These are phyloP conservation scores for Passalora sequoiae DNA, from an alignment of 2,329 filamentous ascomycete genomes.

Conservation along the genomic window DNA sequence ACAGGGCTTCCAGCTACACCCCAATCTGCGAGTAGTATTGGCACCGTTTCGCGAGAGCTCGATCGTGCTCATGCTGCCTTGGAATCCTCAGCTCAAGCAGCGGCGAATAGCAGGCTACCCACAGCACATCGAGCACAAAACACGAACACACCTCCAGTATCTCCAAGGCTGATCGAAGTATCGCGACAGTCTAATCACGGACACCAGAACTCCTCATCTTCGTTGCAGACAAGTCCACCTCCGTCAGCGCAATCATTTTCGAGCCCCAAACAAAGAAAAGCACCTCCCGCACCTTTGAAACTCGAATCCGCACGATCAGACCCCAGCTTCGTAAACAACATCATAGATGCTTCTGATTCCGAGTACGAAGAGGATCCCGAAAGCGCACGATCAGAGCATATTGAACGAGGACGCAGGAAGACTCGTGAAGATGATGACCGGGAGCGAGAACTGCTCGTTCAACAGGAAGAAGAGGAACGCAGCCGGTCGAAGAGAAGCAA, in stretches of 20 bases:
- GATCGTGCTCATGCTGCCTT: slow-evolving; percentile 11
- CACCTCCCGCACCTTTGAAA: slow-evolving; percentile 78
- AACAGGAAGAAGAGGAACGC: slow-evolving; percentile 58
- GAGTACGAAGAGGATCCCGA: slow-evolving; percentile 75
- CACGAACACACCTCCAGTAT: slow-evolving; percentile 22
- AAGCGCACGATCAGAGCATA: slow-evolving; percentile 29
- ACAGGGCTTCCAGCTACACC: slow-evolving; percentile 22
- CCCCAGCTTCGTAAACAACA: slow-evolving; percentile 28
- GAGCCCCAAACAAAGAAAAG: slow-evolving; percentile 56
- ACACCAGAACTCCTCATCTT: slow-evolving; percentile 14
- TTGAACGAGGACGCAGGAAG: slow-evolving; percentile 65
- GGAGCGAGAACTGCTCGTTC: slow-evolving; percentile 63
- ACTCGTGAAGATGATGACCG: slow-evolving; percentile 84
- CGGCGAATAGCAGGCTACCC: not conserved
- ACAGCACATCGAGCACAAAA: slow-evolving; percentile 14
- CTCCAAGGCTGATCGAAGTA: slow-evolving; percentile 19
- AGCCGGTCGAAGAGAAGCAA: slow-evolving; percentile 71
- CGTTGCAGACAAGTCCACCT: slow-evolving; percentile 17
- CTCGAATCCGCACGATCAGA: slow-evolving; percentile 39
- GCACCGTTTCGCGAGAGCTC: slow-evolving; percentile 13
- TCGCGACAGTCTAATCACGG: slow-evolving; percentile 8
- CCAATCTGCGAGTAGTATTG: slow-evolving; percentile 20
- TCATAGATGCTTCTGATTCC: slow-evolving; percentile 64
- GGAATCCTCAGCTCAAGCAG: slow-evolving; percentile 3
- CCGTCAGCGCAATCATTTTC: slow-evolving; percentile 15